phyloP scores from a whole-genome alignment of 345 rosid genomes.

The Lenwebbia sp. region DNA sequence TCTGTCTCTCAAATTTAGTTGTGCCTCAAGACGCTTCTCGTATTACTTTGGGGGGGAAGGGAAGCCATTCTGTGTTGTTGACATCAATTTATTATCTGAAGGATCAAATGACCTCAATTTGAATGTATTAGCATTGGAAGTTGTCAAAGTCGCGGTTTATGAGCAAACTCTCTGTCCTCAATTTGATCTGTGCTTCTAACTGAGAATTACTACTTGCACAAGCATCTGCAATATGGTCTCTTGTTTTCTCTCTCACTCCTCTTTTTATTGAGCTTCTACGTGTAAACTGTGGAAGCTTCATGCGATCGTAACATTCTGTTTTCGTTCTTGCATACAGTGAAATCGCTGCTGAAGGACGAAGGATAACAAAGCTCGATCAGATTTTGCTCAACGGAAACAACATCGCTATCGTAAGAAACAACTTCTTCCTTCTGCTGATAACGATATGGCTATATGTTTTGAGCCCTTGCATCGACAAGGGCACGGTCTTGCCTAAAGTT shows the following conservation, averaged over 20 bases:
- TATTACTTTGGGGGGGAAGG: neutral
- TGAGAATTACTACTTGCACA: neutral
- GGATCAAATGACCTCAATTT: neutral
- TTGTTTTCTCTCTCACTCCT: neutral
- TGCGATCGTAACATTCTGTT: neutral
- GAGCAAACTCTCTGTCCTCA: neutral
- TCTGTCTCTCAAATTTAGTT: neutral
- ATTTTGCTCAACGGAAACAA: conserved; percentile 92
- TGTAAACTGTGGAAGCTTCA: neutral
- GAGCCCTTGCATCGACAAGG: neutral
- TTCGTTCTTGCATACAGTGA: conserved; percentile 36
- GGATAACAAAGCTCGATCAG: conserved; percentile 94
- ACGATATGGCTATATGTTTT: too few relatives aligned
- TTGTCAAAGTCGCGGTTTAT: neutral
- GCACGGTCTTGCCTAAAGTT: neutral
- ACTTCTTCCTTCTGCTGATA: neutral
- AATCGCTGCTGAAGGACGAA: conserved; percentile 81
- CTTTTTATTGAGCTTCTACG: neutral
- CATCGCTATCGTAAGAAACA: conserved; percentile 74
- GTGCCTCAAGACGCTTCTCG: neutral
- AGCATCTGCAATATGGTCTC: neutral
- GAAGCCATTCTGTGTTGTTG: neutral
- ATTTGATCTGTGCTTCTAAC: neutral
- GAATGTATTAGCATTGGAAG: neutral
- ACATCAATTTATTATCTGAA: neutral